Base-by-base conservation (phyloP, 805 yeast genomes). In the Candida stauntonica region DNA sequence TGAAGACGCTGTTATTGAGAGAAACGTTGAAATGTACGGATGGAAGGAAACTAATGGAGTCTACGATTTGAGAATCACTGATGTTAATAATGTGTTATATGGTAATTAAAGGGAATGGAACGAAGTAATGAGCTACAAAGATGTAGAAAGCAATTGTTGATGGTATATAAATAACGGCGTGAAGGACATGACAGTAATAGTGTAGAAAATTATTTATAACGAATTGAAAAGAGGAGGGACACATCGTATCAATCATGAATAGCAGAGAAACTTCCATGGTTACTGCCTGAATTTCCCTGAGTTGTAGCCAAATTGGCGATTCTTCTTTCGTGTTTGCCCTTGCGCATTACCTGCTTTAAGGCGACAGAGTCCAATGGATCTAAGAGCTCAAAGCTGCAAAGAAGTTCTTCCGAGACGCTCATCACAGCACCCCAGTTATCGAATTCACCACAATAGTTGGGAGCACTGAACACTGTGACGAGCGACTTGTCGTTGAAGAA, bases 391-490 rank as follows among this genome's bases (percentile, higher is more conserved):
- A 91, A 91, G 45, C 93, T 82, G 62, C 99, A 91, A 41, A 93
- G 67, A 48, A 91, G 70, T 52, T 91, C 97, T 47, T 91, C 96
- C 46, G 86, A 77, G 13, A 91, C 98, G 51, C 94, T 81, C 98
- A 91, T 91, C 5, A 91, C 97, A 2, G 99, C 99, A 17, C 96
- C 96, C 96, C 96, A 87, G 54, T 87, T 87, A 59, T 88, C 71
- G 33, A 67, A 67, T 44, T 67, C 73, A 29, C 73, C 50, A 63
- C 99, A 93, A 60, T 93, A 93, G 58, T 93, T 93, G 1, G 99
- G 99, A 1, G 98, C 99, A 13, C 88, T 79, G 96, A 98, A 93
- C 8, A 93, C 97, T 0, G 99, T 93, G 11, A 89, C 96, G 45
- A 93, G 70, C 11, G 82, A 81, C 26, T 82, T 85, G 50, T 82